A percentile compares a stretch with the other conserved stretches of the same genome.
phyloP scores from a whole-genome alignment of 768 basidiomycete species.

The Tremella yokohamensis region DNA sequence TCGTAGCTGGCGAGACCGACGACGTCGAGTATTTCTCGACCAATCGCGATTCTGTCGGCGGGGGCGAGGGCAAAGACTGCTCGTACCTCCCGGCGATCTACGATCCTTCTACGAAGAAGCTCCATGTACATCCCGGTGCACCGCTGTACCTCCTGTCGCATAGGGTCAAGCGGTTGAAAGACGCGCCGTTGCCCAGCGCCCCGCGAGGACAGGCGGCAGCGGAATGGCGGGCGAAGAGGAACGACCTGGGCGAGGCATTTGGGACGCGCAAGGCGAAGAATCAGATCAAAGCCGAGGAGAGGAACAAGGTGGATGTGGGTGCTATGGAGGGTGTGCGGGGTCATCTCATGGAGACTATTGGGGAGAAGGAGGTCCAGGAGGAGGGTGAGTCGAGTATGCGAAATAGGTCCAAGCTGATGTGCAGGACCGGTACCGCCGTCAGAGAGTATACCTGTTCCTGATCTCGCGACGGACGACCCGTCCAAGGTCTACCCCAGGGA shows the following conservation, averaged over 20 bases:
- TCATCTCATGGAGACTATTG: slow-evolving; percentile 78
- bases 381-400: slow-evolving; percentile 56
- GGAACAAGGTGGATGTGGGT: slow-evolving; percentile 81
- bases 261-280: slow-evolving; percentile 92
- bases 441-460: slow-evolving; percentile 73
- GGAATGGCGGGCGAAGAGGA: slow-evolving; percentile 63
- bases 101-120: slow-evolving; percentile 68
- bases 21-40: slow-evolving; percentile 75
- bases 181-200: slow-evolving; percentile 7
- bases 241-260: slow-evolving; percentile 82
- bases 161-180: slow-evolving; percentile 69
- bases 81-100: slow-evolving; percentile 75
- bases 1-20: slow-evolving; percentile 79
- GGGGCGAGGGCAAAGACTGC: not conserved
- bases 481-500: slow-evolving; percentile 61
- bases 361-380: slow-evolving; percentile 69
- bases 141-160: slow-evolving; percentile 63
- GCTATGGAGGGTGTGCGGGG: slow-evolving; percentile 81
- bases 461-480: slow-evolving; percentile 64
- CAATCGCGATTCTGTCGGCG: slow-evolving; percentile 34
- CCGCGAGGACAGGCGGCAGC: slow-evolving; percentile 8
- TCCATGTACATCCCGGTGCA: slow-evolving; percentile 63
- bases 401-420: not conserved
- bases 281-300: slow-evolving; percentile 75
- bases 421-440: slow-evolving; percentile 44